Evolutionary conservation across 1,139 yeast genomes (phyloP), one percentile per base, ranked within the genome.

Genomic region (Geotrichum phurueaensis): DNA sequence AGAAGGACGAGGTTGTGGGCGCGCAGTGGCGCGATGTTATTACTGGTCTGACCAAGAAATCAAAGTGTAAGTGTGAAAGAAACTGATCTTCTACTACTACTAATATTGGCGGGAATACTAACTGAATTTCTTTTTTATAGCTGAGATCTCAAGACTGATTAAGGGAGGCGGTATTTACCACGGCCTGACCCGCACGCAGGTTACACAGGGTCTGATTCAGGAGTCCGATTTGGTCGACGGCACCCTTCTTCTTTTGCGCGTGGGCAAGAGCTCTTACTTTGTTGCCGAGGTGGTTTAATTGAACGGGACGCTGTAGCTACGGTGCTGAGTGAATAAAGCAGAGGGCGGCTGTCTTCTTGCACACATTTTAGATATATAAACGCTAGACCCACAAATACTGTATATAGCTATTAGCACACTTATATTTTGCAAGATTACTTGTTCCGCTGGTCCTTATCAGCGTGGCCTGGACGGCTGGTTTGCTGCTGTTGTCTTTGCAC

Each of bases 101-200:
- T 6, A n/a, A n/a, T n/a, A 48, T 5, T 7, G 5, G 20, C n/a
- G 23, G 15, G 23, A n/a, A 25, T 49, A 33, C 29, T 22, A 22
- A 15, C 36, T 18, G 43, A 31, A 54, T 48, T 33, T 25, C 20
- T 22, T 20, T 12, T 76, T 23, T 50, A 3, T 51, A 60, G 62
- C 75, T 1, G 94, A 87, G 65, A 83, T 87, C 6, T 83, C 81
- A 64, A 80, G 88, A 60, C 78, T 87, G 68, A 77, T 92, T 43
- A 79, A 79, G 60, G 83, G 83, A 50, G 96, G 96, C 1, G 90
- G 95, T 2, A 81, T 94, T 0, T 83, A 88, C 69, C 68, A 84
- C 65, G 97, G 97, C 0, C 75, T 89, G 64, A 75, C 77, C n/a
- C 85, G 86, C 64, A 75, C 81, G 7, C 73, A 69, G 23, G 84